A percentile compares a stretch with the other conserved stretches of the same genome.
phyloP scores from a whole-genome alignment of 495 filamentous ascomycete genomes.

The Neurospora sp. region DNA sequence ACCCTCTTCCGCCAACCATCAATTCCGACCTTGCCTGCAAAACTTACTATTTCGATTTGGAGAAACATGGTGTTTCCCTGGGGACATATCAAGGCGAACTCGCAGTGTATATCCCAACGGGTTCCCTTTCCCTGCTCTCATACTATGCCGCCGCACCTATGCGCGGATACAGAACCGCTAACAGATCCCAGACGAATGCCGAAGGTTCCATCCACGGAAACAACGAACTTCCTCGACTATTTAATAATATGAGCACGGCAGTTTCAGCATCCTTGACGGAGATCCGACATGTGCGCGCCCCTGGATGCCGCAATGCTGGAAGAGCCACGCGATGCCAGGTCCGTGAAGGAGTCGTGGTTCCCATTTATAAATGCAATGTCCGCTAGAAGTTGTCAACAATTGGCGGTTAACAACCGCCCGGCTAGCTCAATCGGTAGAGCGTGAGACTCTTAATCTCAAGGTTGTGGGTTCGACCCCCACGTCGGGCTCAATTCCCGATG shows the following conservation, averaged over 20 bases:
- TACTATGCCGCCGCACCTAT: neutral
- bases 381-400: neutral
- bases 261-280: neutral
- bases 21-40: neutral
- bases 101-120: neutral
- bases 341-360: neutral
- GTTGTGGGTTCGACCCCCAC: neutral
- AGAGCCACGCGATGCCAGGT: neutral
- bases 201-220: neutral
- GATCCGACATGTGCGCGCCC: neutral
- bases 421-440: slow-evolving; percentile 80
- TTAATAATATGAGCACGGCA: neutral
- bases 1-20: neutral
- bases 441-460: slow-evolving; percentile 60
- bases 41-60: neutral
- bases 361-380: neutral
- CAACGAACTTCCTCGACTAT: neutral
- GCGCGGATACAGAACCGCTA: neutral
- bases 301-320: neutral
- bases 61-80: neutral
- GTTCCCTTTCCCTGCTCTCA: neutral
- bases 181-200: neutral
- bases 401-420: slow-evolving; percentile 13
- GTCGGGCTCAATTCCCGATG: neutral
- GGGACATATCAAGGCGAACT: neutral